These are phyloP conservation scores for Beauveria medogensis DNA, from an alignment of 2,329 filamentous ascomycete species.

Conservation along the genomic window DNA sequence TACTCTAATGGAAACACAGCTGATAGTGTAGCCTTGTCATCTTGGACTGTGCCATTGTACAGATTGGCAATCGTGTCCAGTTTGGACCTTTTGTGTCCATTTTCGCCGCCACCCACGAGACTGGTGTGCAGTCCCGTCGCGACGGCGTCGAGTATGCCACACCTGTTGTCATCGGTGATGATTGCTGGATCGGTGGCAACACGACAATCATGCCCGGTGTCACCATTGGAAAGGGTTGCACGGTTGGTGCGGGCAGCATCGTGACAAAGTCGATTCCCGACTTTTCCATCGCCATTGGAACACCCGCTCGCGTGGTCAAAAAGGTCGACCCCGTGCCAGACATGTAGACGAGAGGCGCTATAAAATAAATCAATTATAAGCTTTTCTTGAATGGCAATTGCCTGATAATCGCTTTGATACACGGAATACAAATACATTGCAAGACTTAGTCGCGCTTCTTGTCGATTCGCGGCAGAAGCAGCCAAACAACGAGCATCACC, in stretches of 20 bases:
- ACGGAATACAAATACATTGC: neutral
- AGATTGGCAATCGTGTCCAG: constrained; percentile 61
- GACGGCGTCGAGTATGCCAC: constrained; percentile 39
- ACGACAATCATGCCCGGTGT: constrained; percentile 43
- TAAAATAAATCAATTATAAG: neutral
- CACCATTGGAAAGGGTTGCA: constrained; percentile 43
- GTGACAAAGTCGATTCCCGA: constrained; percentile 42
- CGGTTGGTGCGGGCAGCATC: constrained; percentile 40
- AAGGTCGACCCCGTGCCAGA: constrained; percentile 32
- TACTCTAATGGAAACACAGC: neutral
- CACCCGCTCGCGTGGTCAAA: constrained; percentile 41
- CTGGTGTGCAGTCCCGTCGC: constrained; percentile 46
- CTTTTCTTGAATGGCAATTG: neutral
- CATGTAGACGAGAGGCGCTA: constrained; percentile 12
- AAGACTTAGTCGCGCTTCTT: constrained; percentile 29
- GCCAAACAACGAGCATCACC: constrained; percentile 37
- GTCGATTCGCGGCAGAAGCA: constrained; percentile 33
- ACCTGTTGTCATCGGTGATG: constrained; percentile 40
- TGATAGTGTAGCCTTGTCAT: constrained; percentile 41
- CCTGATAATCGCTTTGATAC: neutral
- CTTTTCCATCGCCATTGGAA: constrained; percentile 40
- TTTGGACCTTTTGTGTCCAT: constrained; percentile 66
- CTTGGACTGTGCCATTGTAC: constrained; percentile 64
- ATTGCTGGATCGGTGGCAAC: constrained; percentile 48
- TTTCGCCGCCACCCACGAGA: constrained; percentile 63